Conservation (phyloP, 495 filamentous ascomycete species). For the Xylaria palmicola region DNA sequence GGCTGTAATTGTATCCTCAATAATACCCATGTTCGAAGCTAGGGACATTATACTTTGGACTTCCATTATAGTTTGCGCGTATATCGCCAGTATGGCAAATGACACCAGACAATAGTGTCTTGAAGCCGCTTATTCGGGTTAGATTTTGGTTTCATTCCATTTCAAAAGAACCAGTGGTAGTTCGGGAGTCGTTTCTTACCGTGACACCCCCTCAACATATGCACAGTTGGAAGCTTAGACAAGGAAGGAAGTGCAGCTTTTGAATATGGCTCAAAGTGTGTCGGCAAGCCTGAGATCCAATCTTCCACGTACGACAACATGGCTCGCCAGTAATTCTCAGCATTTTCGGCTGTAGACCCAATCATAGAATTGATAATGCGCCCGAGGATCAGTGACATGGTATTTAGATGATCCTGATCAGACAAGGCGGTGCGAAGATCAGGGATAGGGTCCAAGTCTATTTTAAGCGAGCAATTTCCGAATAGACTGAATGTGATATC, state of each 20-base stretch:
- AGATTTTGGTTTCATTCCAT: background rate
- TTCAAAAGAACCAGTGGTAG: too few species aligned
- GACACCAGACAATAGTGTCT: conserved; percentile 34
- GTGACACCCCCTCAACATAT: conserved; percentile 31
- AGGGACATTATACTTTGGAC: conserved; percentile 1
- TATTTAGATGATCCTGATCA: conserved; percentile 34
- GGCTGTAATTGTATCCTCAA: background rate
- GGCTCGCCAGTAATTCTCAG: conserved; percentile 5
- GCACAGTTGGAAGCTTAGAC: conserved; percentile 17
- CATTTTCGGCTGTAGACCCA: background rate
- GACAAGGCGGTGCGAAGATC: background rate
- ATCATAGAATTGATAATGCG: conserved; percentile 35
- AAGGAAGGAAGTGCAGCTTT: conserved; percentile 13
- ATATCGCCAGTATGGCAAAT: conserved; percentile 23
- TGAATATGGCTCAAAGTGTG: conserved; percentile 19
- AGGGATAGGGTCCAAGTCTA: conserved; percentile 28
- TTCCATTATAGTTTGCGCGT: conserved; percentile 9
- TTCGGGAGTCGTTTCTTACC: conserved; percentile 17
- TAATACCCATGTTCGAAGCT: conserved; percentile 12
- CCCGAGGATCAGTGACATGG: conserved; percentile 31
- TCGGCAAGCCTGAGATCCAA: conserved; percentile 23
- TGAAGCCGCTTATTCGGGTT: conserved; percentile 20
- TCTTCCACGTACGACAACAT: conserved; percentile 19
- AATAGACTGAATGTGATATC: conserved; percentile 41
- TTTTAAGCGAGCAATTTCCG: conserved; percentile 32